These are phyloP conservation scores for Lentinula aciculospora DNA, from an alignment of 768 basidiomycete genomes.

Conservation along the genomic window DNA sequence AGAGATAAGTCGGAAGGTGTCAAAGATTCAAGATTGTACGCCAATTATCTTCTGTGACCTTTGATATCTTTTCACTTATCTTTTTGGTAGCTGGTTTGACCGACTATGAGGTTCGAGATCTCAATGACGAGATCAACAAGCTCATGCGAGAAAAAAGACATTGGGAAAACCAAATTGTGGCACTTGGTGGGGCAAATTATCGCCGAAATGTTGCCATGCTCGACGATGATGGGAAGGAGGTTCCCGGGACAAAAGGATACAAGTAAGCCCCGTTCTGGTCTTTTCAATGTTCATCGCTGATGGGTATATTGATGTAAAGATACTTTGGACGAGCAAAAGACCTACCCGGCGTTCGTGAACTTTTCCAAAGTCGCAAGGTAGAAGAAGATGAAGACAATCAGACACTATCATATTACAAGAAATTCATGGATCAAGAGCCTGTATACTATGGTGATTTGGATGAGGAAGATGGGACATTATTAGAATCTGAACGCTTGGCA, in stretches of 20 bases:
- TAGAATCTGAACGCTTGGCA: constrained; percentile 64
- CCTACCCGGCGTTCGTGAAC: constrained; percentile 88
- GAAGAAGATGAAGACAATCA: constrained; percentile 89
- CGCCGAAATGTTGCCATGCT: constrained; percentile 89
- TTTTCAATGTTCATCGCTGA: neutral
- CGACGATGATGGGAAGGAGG: constrained; percentile 93
- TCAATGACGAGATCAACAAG: constrained; percentile 98
- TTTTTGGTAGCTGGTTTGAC: constrained; percentile 69
- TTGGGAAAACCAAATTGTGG: constrained; percentile 98
- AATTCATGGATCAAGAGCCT: constrained; percentile 83
- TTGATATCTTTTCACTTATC: neutral
- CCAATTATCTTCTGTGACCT: constrained; percentile 6
- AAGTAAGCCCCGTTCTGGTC: constrained; percentile 50
- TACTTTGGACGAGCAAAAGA: constrained; percentile 98
- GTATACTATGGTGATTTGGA: constrained; percentile 91
- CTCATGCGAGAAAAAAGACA: constrained; percentile 92
- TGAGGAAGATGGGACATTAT: constrained; percentile 62
- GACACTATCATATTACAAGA: constrained; percentile 71
- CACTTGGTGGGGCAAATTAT: constrained; percentile 93
- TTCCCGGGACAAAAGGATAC: constrained; percentile 95
- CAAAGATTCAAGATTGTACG: constrained; percentile 94
- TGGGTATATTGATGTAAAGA: constrained; percentile 31
- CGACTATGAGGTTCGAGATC: constrained; percentile 92
- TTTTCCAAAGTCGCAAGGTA: constrained; percentile 83
- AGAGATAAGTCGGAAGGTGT: constrained; percentile 94